Conservation (phyloP, 192 early-diverging fungal species). For the Jimgerdemannia lactiflua region DNA sequence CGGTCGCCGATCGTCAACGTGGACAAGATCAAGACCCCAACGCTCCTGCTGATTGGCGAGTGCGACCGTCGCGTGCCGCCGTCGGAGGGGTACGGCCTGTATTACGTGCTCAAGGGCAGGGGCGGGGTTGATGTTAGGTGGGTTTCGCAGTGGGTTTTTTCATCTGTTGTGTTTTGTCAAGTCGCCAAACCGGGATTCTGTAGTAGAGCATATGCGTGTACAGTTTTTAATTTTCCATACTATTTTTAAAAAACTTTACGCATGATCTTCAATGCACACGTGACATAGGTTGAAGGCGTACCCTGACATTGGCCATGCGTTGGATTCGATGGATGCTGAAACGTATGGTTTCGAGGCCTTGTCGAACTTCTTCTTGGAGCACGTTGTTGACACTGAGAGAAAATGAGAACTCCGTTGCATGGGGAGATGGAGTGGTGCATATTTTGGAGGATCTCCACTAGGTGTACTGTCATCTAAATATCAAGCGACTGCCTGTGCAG, state of each 20-base stretch:
- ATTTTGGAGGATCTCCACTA: no score
- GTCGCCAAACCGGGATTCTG: no score
- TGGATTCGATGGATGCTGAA: slow-evolving; percentile 44
- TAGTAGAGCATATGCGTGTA: no score
- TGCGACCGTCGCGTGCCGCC: slow-evolving; percentile 74
- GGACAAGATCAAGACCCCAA: slow-evolving; percentile 55
- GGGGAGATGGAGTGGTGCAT: no score
- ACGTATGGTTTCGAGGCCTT: slow-evolving; percentile 18
- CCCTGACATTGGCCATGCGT: slow-evolving; percentile 35
- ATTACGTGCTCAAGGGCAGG: slow-evolving; percentile 24
- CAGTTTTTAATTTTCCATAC: no score
- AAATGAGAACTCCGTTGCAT: background rate
- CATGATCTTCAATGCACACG: no score
- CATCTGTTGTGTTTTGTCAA: no score
- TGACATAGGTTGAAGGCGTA: slow-evolving; percentile 13
- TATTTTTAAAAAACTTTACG: no score
- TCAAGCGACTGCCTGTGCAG: no score
- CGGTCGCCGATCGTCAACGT: slow-evolving; percentile 58
- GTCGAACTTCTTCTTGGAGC: background rate
- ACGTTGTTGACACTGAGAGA: background rate
- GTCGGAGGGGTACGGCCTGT: slow-evolving; percentile 50
- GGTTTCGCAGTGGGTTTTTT: no score
- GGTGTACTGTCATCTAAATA: no score
- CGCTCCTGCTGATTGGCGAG: slow-evolving; percentile 63
- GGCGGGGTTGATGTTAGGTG: background rate